Percentiles rank a stretch among this genome's conserved stretches.
Conservation (phyloP, 495 filamentous ascomycete species). For the Platismatia glauca region DNA sequence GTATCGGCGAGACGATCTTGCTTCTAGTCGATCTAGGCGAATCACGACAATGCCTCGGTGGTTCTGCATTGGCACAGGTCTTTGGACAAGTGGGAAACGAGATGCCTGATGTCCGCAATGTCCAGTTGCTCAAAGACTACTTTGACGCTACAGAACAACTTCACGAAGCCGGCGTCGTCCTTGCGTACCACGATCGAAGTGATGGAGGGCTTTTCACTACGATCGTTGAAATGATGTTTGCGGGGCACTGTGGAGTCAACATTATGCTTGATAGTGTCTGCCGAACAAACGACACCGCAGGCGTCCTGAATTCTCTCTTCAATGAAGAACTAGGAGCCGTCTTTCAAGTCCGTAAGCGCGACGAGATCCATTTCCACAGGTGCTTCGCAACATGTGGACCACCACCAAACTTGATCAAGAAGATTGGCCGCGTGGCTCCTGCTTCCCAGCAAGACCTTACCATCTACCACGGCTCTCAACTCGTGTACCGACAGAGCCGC, state of each 20-base stretch:
- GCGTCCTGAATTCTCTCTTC: slow-evolving; percentile 72
- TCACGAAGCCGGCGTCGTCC: slow-evolving; percentile 76
- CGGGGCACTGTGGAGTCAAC: slow-evolving; percentile 81
- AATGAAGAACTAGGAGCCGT: slow-evolving; percentile 96
- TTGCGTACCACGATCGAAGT: slow-evolving; percentile 91
- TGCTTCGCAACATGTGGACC: slow-evolving; percentile 92
- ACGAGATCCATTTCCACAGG: slow-evolving; percentile 75
- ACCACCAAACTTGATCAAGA: slow-evolving; percentile 66
- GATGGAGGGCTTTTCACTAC: slow-evolving; percentile 92
- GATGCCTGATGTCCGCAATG: slow-evolving; percentile 75
- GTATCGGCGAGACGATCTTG: slow-evolving; percentile 81
- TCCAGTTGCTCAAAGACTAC: slow-evolving; percentile 77
- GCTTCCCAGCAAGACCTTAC: slow-evolving; percentile 67
- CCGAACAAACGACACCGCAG: slow-evolving; percentile 42
- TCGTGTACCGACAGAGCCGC: slow-evolving; percentile 61
- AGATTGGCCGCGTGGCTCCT: slow-evolving; percentile 66
- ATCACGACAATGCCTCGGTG: slow-evolving; percentile 71
- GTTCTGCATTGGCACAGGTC: slow-evolving; percentile 86
- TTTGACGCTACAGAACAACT: slow-evolving; percentile 82
- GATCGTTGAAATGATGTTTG: slow-evolving; percentile 96
- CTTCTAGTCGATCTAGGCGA: slow-evolving; percentile 85
- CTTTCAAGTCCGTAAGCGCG: slow-evolving; percentile 80
- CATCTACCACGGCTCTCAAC: slow-evolving; percentile 57
- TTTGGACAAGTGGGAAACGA: slow-evolving; percentile 79
- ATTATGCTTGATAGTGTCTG: slow-evolving; percentile 70